These are phyloP conservation scores for Phialemonium atrogriseum DNA, from an alignment of 2,329 filamentous ascomycete genomes.

Conservation along the genomic window DNA sequence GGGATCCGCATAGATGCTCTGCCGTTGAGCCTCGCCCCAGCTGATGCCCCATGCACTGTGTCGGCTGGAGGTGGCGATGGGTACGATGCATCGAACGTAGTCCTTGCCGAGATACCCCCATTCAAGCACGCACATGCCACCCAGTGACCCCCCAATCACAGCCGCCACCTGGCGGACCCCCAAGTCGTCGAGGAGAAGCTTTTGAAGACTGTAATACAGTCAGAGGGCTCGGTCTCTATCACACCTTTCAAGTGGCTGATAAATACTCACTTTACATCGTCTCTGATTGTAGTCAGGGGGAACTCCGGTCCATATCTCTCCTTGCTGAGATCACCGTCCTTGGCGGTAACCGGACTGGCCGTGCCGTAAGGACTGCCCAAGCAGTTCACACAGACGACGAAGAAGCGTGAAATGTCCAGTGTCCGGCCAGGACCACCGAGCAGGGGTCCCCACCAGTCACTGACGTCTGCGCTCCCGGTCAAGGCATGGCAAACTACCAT, in stretches of 20 bases:
- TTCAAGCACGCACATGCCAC: slow-evolving; percentile 84
- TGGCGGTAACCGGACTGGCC: slow-evolving; percentile 81
- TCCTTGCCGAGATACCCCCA: slow-evolving; percentile 87
- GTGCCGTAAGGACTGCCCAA: slow-evolving; percentile 79
- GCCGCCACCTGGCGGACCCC: slow-evolving; percentile 71
- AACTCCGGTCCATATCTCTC: slow-evolving; percentile 92
- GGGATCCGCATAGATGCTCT: slow-evolving; percentile 95
- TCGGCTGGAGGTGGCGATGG: slow-evolving; percentile 75
- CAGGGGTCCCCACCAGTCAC: slow-evolving; percentile 83
- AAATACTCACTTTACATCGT: slow-evolving; percentile 76
- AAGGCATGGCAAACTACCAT: slow-evolving; percentile 78
- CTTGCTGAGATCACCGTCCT: slow-evolving; percentile 66
- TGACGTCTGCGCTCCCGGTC: slow-evolving; percentile 76
- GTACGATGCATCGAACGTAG: slow-evolving; percentile 72
- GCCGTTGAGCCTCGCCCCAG: slow-evolving; percentile 81
- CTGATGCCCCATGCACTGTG: slow-evolving; percentile 88
- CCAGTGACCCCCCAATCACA: slow-evolving; percentile 77
- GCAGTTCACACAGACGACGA: slow-evolving; percentile 80
- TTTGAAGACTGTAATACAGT: slow-evolving; percentile 55
- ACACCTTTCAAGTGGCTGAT: slow-evolving; percentile 1
- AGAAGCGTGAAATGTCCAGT: slow-evolving; percentile 77
- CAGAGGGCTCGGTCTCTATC: neutral
- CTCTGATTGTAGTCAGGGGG: slow-evolving; percentile 86
- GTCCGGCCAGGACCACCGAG: slow-evolving; percentile 69
- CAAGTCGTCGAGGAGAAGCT: slow-evolving; percentile 69